Evolutionary conservation across 1,139 yeast species (phyloP).

Genomic region (Zygosaccharomyces pseudobailii): DNA sequence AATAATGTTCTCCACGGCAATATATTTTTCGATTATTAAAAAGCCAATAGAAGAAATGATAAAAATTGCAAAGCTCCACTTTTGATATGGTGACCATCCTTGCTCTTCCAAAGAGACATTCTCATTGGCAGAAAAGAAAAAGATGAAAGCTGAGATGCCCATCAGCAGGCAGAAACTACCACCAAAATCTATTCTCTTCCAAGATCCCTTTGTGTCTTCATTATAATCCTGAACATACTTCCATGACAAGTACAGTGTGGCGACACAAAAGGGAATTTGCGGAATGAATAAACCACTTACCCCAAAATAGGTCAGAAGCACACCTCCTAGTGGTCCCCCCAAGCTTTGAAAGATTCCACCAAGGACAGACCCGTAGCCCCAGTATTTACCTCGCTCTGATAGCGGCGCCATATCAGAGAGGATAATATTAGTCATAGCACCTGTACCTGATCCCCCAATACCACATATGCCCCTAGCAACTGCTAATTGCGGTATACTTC

Average conservation of each 20-base stretch:
- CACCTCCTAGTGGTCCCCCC: constrained; percentile 14
- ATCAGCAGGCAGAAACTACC: constrained; percentile 60
- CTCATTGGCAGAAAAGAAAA: constrained; percentile 28
- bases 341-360: constrained; percentile 11
- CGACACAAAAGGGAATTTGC: constrained; percentile 55
- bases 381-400: constrained; percentile 11
- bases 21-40: constrained; percentile 8
- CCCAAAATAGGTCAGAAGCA: constrained; percentile 11
- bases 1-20: constrained; percentile 9
- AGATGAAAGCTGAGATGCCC: constrained; percentile 45
- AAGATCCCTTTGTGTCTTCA: constrained; percentile 37
- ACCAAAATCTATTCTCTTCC: constrained; percentile 59
- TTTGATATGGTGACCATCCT: constrained; percentile 2
- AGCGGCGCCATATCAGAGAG: constrained; percentile 13
- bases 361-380: constrained; percentile 14
- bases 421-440: constrained; percentile 14
- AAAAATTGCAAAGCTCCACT: constrained; percentile 3
- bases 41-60: constrained; percentile 5
- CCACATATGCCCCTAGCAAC: constrained; percentile 14
- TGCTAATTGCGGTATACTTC: constrained; percentile 8
- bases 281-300: constrained; percentile 60
- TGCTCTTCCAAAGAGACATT: constrained; percentile 6
- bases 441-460: constrained; percentile 14
- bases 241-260: constrained; percentile 37
- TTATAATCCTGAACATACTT: constrained; percentile 24